Evolutionary conservation across 1,284 basidiomycete genomes (phyloP).

Genomic region (Nidula niveotomentosa): DNA sequence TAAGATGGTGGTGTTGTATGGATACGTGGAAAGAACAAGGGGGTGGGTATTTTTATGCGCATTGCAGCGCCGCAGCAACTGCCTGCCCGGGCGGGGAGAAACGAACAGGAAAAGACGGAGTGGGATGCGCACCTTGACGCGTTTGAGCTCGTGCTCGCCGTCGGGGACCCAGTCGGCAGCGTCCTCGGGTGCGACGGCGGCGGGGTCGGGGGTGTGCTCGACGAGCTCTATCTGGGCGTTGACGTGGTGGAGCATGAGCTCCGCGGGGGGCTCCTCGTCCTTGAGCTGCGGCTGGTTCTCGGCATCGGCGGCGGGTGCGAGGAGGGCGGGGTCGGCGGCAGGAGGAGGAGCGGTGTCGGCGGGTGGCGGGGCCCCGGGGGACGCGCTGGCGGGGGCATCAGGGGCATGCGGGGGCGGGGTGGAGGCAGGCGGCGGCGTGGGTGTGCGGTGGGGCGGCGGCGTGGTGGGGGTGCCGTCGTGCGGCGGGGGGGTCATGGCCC

Average conservation of each 20-base stretch:
- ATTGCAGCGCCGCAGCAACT: too few species aligned
- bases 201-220: constrained; percentile 32
- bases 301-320: neutral
- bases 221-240: constrained; percentile 38
- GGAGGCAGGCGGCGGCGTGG: neutral
- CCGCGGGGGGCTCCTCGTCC: constrained; percentile 20
- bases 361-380: constrained; percentile 11
- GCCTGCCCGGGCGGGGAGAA: too few species aligned
- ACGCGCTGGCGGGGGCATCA: neutral
- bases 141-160: constrained; percentile 44
- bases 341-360: constrained; percentile 13
- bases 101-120: neutral
- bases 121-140: constrained; percentile 40
- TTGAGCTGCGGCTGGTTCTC: constrained; percentile 16
- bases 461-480: neutral
- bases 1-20: neutral
- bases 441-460: neutral
- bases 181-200: constrained; percentile 25
- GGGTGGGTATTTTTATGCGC: neutral
- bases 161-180: constrained; percentile 40
- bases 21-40: neutral
- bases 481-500: neutral
- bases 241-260: constrained; percentile 23
- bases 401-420: neutral
- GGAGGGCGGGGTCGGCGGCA: constrained; percentile 16